Percentiles rank a stretch among this genome's conserved stretches.
Conservation (phyloP, 2,329 filamentous ascomycete genomes). For the Chrysoporthe deuterocubensis region DNA sequence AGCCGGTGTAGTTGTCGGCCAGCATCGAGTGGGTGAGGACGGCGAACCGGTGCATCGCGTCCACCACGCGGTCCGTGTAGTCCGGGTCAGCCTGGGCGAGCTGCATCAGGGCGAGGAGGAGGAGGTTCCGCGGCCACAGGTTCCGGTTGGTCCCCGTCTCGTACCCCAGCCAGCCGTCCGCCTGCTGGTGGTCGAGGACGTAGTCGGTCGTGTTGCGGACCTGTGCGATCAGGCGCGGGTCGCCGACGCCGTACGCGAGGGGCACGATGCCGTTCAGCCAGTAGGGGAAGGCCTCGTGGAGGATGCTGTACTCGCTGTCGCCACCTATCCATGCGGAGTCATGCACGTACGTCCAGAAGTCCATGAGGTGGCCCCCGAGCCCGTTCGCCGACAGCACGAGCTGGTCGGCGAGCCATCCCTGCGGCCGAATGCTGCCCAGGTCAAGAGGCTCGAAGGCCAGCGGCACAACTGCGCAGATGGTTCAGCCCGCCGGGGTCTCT, state of each 20-base stretch:
- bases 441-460: constrained; percentile 32
- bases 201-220: constrained; percentile 49
- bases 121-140: constrained; percentile 56
- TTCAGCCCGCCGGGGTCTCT: neutral
- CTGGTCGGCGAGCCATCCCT: constrained; percentile 21
- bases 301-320: constrained; percentile 52
- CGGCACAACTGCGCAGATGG: constrained; percentile 7
- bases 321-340: constrained; percentile 57
- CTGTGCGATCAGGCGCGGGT: constrained; percentile 54
- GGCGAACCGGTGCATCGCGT: constrained; percentile 54
- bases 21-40: constrained; percentile 57
- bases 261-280: constrained; percentile 64
- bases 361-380: constrained; percentile 39
- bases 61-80: constrained; percentile 48
- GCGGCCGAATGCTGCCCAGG: constrained; percentile 28
- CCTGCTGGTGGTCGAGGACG: constrained; percentile 50
- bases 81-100: constrained; percentile 52
- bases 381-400: constrained; percentile 16
- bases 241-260: constrained; percentile 54
- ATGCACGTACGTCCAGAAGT: constrained; percentile 60
- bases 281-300: constrained; percentile 60
- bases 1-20: constrained; percentile 51
- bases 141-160: constrained; percentile 50
- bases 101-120: constrained; percentile 55
- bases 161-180: constrained; percentile 62